Conservation (phyloP, 305 asterid genomes). For the Solanum hybrid region DNA sequence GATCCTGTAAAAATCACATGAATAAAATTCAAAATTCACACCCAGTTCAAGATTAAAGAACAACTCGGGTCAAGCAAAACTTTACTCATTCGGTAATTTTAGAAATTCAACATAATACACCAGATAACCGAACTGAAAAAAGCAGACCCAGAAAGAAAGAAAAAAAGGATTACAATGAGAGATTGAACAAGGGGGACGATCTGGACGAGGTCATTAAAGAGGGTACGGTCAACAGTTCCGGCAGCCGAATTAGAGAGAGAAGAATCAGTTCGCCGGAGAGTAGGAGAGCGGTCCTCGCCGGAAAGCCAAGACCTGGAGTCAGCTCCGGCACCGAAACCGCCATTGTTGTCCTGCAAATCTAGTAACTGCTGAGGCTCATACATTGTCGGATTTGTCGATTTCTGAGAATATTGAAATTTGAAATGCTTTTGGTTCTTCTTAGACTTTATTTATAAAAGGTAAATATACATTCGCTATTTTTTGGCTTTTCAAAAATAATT, state of each 20-base stretch:
- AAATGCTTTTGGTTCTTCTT: slow-evolving; percentile 4
- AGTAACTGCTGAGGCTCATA: slow-evolving; percentile 49
- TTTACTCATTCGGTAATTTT: neutral
- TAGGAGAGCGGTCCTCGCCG: slow-evolving; percentile 33
- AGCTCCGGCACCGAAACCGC: slow-evolving; percentile 36
- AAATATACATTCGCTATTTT: neutral
- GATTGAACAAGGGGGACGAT: slow-evolving; percentile 90
- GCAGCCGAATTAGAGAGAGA: slow-evolving; percentile 52
- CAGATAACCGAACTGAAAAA: neutral
- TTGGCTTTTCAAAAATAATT: neutral
- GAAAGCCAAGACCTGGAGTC: slow-evolving; percentile 80
- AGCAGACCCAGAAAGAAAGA: slow-evolving; percentile 2
- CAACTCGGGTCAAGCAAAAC: neutral
- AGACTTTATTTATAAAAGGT: neutral
- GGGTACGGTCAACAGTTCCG: slow-evolving; percentile 65
- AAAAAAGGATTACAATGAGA: slow-evolving; percentile 48
- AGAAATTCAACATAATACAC: neutral
- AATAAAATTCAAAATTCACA: neutral
- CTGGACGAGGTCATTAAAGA: slow-evolving; percentile 62
- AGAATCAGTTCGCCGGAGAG: slow-evolving; percentile 44
- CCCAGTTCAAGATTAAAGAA: neutral
- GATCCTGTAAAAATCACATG: slow-evolving; percentile 38
- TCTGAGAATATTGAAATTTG: neutral
- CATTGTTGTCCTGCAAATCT: slow-evolving; percentile 54
- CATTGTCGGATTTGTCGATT: slow-evolving; percentile 13